These are phyloP conservation scores for Parachaetomium inaequale DNA, from an alignment of 495 filamentous ascomycete genomes.

Conservation along the genomic window DNA sequence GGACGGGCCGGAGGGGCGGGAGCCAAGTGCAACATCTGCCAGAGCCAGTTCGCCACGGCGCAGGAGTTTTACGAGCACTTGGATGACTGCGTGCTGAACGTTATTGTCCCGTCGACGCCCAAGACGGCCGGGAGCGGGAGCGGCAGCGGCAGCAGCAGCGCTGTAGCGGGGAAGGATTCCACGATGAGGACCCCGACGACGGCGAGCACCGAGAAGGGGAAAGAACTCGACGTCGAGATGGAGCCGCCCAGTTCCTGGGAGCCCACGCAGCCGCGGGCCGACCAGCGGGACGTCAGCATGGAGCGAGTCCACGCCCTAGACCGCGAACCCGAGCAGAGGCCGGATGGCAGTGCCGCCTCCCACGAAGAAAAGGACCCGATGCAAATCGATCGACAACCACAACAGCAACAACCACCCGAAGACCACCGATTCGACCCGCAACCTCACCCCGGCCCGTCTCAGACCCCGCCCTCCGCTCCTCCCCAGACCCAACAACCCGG, in stretches of 20 bases:
- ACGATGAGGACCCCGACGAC: constrained; percentile 29
- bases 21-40: constrained; percentile 96
- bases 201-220: constrained; percentile 30
- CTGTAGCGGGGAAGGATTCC: constrained; percentile 35
- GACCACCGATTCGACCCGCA: not conserved
- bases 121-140: constrained; percentile 37
- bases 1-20: constrained; percentile 53
- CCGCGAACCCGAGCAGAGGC: not conserved
- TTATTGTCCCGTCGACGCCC: constrained; percentile 84
- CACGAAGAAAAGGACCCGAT: not conserved
- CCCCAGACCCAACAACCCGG: not conserved
- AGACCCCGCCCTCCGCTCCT: not conserved
- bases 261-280: not conserved
- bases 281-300: constrained; percentile 16
- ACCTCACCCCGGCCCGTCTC: not conserved
- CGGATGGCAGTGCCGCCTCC: not conserved
- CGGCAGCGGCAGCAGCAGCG: constrained; percentile 24
- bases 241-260: constrained; percentile 15
- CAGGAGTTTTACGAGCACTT: constrained; percentile 99
- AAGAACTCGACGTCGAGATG: constrained; percentile 24
- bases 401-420: not conserved
- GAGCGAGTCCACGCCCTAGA: not conserved
- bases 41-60: constrained; percentile 79
- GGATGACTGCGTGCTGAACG: constrained; percentile 93
- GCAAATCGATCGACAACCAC: constrained; percentile 1